Percentiles rank a stretch among this genome's conserved stretches.
These are phyloP conservation scores for Amoebophrya sp. DNA, from an alignment of 169 alveolate genomes.

Conservation along the genomic window DNA sequence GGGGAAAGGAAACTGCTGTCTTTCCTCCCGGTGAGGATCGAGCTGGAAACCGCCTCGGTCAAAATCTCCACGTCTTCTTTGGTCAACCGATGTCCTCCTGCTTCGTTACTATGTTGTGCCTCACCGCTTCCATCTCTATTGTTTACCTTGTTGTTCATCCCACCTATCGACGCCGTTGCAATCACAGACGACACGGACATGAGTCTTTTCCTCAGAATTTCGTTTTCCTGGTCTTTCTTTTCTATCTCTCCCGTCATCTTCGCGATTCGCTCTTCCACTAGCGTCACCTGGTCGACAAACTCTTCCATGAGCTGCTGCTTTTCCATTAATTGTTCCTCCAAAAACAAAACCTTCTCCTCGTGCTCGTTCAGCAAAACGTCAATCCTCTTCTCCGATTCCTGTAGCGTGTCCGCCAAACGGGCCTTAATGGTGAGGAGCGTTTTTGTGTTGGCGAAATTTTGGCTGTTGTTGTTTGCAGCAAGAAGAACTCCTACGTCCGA, in stretches of 20 bases:
- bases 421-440: not conserved
- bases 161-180: no score
- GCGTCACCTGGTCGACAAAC: not conserved
- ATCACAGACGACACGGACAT: no score
- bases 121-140: no score
- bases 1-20: no score
- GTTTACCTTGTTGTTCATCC: no score
- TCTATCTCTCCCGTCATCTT: not conserved
- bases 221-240: not conserved
- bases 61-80: no score
- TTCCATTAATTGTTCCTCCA: not conserved
- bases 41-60: no score
- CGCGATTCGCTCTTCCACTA: not conserved
- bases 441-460: not conserved
- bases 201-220: not conserved
- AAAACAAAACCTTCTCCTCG: not conserved
- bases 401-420: not conserved
- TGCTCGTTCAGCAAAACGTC: not conserved
- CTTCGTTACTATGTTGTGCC: no score
- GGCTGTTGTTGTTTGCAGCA: not conserved
- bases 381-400: not conserved
- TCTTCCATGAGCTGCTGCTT: not conserved
- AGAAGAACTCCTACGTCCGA: no score
- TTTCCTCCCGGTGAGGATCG: no score
- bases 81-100: no score